Base-by-base conservation (phyloP, 2,329 filamentous ascomycete genomes). In the Colletotrichum navitas region DNA sequence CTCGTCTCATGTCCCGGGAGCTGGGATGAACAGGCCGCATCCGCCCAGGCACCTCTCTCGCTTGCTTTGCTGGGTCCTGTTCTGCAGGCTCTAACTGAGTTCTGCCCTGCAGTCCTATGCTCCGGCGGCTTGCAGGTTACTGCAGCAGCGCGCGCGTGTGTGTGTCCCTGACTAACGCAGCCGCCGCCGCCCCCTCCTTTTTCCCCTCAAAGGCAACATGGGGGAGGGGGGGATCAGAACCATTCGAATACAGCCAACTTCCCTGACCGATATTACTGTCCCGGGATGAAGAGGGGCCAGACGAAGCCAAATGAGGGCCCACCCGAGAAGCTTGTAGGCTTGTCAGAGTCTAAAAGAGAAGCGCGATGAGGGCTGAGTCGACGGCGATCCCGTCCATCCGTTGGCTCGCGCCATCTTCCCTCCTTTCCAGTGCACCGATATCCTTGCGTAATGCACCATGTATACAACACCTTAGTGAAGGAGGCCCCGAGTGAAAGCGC, bases 161-260 rank as follows among this genome's bases (percentile, higher is more conserved):
- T 26, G 26, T 21, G 43, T 62, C 32, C 59, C 59, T 62, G 59
- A 62, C 59, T 39, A 62, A 39, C 32, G 54, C 54, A 29, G n/a
- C 41, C 41, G 59, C 59, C 21, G 59, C 59, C 43, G 59, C 59
- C 12, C 32, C 8, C n/a, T 12, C 16, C 34, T 7, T 16, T 8
- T 12, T 12, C 52, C 32, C 52, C 32, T 39, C 52, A 24, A 36
- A n/a, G 32, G 34, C 34, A 60, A 60, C 39, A 60, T 60, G 39
- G 39, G 16, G 41, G 41, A 5, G 39, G 41, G 41, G 5, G 39
- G 10, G 21, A 29, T 2, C 24, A 45, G 12, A 34, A 21, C 29
- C 43, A 16, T 24, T 56, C 21, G 26, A 55, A 55, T 29, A 26
- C 14, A 45, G 43, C 34, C n/a, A 6, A 29, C n/a, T 26, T 18